phyloP scores from a whole-genome alignment of 345 rosid genomes.

The Sonneratia alba region DNA sequence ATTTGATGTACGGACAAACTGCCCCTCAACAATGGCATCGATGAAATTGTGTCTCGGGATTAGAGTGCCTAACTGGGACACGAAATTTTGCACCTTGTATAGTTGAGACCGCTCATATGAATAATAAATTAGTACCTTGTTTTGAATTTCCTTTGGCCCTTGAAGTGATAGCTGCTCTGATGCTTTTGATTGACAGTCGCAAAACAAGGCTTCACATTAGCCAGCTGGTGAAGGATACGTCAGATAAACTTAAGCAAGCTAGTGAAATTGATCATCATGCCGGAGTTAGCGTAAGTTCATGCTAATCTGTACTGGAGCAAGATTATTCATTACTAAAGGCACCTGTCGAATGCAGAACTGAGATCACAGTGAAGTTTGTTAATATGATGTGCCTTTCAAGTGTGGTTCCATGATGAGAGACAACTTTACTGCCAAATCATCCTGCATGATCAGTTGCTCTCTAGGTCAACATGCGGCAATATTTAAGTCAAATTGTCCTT shows the following conservation, averaged over 20 bases:
- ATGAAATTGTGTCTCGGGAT: not conserved
- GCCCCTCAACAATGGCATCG: not conserved
- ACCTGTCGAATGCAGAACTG: not conserved
- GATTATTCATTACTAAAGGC: not conserved
- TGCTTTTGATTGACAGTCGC: slow-evolving; percentile 38
- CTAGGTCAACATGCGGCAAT: not conserved
- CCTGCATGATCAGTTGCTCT: not conserved
- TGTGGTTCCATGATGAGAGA: not conserved
- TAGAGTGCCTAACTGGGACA: not conserved
- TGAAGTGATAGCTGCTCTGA: not conserved
- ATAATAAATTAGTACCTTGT: not conserved
- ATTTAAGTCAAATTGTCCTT: not conserved
- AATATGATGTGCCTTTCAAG: not conserved
- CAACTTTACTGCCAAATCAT: not conserved
- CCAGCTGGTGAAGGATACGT: slow-evolving; percentile 84
- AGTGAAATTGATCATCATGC: slow-evolving; percentile 75
- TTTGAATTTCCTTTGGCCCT: not conserved
- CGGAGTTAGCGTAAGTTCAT: slow-evolving; percentile 26
- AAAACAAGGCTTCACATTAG: slow-evolving; percentile 82
- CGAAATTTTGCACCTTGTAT: not conserved
- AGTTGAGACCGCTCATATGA: not conserved
- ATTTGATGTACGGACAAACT: not conserved
- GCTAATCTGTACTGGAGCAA: not conserved
- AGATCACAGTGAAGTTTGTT: not conserved
- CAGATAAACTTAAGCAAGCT: slow-evolving; percentile 83